phyloP scores from a whole-genome alignment of 139 green algal genomes.

The Chlamydomonas sphaeroides region DNA sequence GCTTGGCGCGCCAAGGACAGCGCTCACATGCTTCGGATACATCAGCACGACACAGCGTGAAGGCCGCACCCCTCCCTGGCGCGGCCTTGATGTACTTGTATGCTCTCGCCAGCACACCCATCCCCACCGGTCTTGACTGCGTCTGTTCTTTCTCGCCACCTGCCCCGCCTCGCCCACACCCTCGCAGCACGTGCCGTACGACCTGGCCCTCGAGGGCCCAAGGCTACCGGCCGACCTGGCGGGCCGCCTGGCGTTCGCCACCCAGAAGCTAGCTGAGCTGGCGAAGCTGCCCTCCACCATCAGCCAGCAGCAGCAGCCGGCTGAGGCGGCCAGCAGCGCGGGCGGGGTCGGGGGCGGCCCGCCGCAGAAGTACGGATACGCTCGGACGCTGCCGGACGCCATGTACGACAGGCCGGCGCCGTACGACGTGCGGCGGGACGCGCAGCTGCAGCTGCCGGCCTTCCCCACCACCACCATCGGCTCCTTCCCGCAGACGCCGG shows the following conservation, averaged over 20 bases:
- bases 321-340: neutral
- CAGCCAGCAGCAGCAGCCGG: neutral
- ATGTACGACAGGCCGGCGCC: constrained; percentile 61
- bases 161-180: too few species aligned
- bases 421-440: constrained; percentile 65
- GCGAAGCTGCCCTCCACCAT: neutral
- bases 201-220: constrained; percentile 48
- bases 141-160: too few species aligned
- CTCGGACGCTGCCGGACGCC: constrained; percentile 16
- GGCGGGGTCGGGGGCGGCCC: neutral
- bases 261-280: constrained; percentile 83
- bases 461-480: constrained; percentile 93
- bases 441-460: constrained; percentile 69
- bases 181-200: constrained; percentile 87
- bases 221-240: constrained; percentile 7
- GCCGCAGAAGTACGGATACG: too few species aligned
- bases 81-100: too few species aligned
- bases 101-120: too few species aligned
- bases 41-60: too few species aligned
- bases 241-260: constrained; percentile 78
- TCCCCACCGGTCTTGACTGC: too few species aligned
- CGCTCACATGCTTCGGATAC: too few species aligned
- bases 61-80: too few species aligned
- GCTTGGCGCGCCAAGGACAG: too few species aligned
- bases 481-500: constrained; percentile 91